Conservation (phyloP, 2,329 filamentous ascomycete genomes). For the Ceratocystis alfenasii region DNA sequence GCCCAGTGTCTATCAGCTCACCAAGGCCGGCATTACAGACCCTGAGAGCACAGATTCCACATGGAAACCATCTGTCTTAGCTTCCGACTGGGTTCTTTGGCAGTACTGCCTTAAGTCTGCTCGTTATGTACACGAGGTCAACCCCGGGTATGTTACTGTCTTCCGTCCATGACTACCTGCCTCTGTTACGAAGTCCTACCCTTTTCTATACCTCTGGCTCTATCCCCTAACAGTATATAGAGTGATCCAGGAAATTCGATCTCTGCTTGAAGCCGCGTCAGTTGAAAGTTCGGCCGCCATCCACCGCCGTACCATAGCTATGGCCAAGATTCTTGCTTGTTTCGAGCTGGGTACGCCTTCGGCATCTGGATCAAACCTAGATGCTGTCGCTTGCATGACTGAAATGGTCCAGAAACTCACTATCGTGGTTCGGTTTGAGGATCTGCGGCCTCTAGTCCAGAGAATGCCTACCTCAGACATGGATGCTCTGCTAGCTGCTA, state of each 20-base stretch:
- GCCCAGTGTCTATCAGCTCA: slow-evolving; percentile 35
- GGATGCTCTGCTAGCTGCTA: slow-evolving; percentile 26
- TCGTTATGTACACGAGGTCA: slow-evolving; percentile 12
- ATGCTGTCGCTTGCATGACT: slow-evolving; percentile 15
- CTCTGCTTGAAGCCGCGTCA: slow-evolving; percentile 28
- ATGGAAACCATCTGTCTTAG: slow-evolving; percentile 33
- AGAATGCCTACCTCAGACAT: slow-evolving; percentile 16
- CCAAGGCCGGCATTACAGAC: slow-evolving; percentile 33
- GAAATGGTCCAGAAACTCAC: slow-evolving; percentile 21
- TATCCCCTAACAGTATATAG: background rate
- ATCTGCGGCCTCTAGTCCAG: slow-evolving; percentile 19
- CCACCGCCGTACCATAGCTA: slow-evolving; percentile 32
- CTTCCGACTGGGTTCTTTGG: slow-evolving; percentile 35
- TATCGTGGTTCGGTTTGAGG: slow-evolving; percentile 19
- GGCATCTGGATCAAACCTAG: background rate
- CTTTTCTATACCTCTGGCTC: too few relatives aligned
- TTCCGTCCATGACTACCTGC: too few relatives aligned
- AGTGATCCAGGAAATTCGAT: slow-evolving; percentile 27
- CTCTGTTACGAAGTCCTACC: too few relatives aligned
- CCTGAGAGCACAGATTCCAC: slow-evolving; percentile 30
- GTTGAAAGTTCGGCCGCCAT: slow-evolving; percentile 29
- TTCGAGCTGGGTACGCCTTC: slow-evolving; percentile 28
- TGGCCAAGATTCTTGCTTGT: slow-evolving; percentile 32
- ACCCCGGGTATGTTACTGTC: slow-evolving; percentile 18
- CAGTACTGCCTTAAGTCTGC: slow-evolving; percentile 29